These are phyloP conservation scores for Cytospora paraplurivora DNA, from an alignment of 2,329 filamentous ascomycete species.

Conservation along the genomic window DNA sequence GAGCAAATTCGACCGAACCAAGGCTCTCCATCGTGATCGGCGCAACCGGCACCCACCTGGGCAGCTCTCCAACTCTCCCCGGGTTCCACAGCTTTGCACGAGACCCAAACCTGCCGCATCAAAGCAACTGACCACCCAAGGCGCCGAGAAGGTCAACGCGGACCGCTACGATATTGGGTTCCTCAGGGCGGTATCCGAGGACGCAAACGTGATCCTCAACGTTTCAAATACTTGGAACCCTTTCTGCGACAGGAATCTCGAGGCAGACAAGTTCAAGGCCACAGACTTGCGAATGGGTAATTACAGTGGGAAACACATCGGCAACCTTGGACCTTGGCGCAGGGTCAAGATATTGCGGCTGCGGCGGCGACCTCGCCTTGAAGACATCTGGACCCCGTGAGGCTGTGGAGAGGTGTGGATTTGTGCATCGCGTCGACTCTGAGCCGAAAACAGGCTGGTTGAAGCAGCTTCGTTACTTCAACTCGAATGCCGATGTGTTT, in stretches of 20 bases:
- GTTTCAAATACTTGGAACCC: slow-evolving; percentile 57
- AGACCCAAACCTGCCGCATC: slow-evolving; percentile 45
- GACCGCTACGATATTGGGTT: slow-evolving; percentile 46
- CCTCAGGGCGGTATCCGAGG: slow-evolving; percentile 45
- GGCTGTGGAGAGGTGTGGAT: no score
- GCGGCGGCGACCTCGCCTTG: slow-evolving; percentile 52
- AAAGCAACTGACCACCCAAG: slow-evolving; percentile 42
- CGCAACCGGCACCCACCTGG: slow-evolving; percentile 54
- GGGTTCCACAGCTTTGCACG: slow-evolving; percentile 50
- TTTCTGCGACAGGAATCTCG: slow-evolving; percentile 48
- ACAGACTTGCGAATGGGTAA: slow-evolving; percentile 41
- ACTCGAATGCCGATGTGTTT: no score
- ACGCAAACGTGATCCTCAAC: slow-evolving; percentile 54
- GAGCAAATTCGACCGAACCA: not conserved
- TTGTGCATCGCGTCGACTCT: slow-evolving; percentile 55
- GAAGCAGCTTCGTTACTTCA: no score
- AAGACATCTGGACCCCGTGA: no score
- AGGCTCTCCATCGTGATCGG: slow-evolving; percentile 50
- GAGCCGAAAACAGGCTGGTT: no score
- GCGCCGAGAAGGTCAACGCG: slow-evolving; percentile 48
- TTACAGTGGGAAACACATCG: slow-evolving; percentile 47
- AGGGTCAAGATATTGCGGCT: slow-evolving; percentile 58
- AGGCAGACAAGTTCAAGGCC: slow-evolving; percentile 38
- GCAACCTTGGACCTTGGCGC: slow-evolving; percentile 49
- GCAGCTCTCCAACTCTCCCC: slow-evolving; percentile 47